Evolutionary conservation across 179 eudicot species (phyloP).

Genomic region (Vitellaria paradoxa): DNA sequence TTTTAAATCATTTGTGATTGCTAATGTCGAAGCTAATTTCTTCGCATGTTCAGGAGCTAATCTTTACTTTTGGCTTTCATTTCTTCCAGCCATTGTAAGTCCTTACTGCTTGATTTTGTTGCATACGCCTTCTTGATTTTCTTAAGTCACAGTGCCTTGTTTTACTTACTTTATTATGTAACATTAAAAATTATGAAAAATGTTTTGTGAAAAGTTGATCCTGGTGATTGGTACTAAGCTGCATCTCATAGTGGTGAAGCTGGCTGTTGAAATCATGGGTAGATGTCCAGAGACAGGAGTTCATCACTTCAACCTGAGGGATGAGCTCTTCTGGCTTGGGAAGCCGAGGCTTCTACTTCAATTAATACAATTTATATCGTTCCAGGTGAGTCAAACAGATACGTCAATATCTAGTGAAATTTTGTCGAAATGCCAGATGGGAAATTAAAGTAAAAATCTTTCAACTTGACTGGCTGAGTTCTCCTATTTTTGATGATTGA

Average conservation of each 20-base stretch:
- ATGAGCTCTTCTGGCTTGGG: conserved; percentile 80
- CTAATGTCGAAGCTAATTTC: conserved; percentile 9
- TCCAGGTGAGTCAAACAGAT: conserved; percentile 45
- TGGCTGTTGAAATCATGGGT: conserved; percentile 66
- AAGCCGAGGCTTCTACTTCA: conserved; percentile 62
- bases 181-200: background rate
- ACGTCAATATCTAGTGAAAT: background rate
- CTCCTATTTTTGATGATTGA: background rate
- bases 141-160: background rate
- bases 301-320: conserved; percentile 56
- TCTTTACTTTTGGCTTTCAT: conserved; percentile 70
- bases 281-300: conserved; percentile 32
- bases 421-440: background rate
- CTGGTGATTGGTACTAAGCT: conserved; percentile 61
- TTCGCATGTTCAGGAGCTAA: conserved; percentile 49
- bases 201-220: conserved; percentile 38
- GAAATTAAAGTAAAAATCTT: background rate
- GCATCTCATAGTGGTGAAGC: conserved; percentile 65
- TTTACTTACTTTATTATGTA: background rate
- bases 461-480: background rate
- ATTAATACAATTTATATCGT: conserved; percentile 63
- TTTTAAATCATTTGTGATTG: background rate
- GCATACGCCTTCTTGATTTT: background rate
- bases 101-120: background rate
- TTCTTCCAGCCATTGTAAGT: conserved; percentile 69